Conservation (phyloP, 257 asterid species). For the Paraleonurus japonicus region DNA sequence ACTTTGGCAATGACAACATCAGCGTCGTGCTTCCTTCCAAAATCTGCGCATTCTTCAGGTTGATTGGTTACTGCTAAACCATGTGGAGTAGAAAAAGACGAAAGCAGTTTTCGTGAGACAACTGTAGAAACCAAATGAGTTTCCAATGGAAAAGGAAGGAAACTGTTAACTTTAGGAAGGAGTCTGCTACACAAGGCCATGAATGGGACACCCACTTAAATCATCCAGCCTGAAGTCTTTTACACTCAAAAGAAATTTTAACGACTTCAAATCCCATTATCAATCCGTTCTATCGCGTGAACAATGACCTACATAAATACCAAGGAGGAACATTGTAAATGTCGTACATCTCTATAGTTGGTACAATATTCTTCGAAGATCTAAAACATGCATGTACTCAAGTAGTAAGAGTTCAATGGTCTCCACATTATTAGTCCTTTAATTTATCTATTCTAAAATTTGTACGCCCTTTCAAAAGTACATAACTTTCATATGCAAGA, state of each 20-base stretch:
- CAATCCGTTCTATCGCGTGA: not conserved
- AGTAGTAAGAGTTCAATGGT: no score
- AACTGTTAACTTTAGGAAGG: constrained; percentile 20
- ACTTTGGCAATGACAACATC: constrained; percentile 45
- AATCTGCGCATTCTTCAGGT: constrained; percentile 28
- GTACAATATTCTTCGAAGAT: not conserved
- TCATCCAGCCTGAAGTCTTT: constrained; percentile 35
- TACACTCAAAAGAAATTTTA: not conserved
- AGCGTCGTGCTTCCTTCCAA: constrained; percentile 36
- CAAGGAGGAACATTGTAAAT: not conserved
- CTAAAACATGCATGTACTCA: no score
- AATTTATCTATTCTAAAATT: no score
- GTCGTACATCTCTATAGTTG: not conserved
- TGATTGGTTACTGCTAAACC: constrained; percentile 18
- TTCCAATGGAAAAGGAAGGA: constrained; percentile 5
- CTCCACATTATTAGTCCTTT: no score
- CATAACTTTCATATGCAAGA: no score
- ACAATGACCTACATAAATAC: not conserved
- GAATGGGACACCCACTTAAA: constrained; percentile 18
- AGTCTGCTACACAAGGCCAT: constrained; percentile 39
- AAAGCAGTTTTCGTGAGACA: constrained; percentile 18
- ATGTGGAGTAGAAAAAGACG: constrained; percentile 30
- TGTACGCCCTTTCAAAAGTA: no score
- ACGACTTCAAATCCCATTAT: not conserved
- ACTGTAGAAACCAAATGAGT: not conserved